Base-by-base conservation (phyloP, 2,329 filamentous ascomycete genomes). In the Colletotrichum australisinense region DNA sequence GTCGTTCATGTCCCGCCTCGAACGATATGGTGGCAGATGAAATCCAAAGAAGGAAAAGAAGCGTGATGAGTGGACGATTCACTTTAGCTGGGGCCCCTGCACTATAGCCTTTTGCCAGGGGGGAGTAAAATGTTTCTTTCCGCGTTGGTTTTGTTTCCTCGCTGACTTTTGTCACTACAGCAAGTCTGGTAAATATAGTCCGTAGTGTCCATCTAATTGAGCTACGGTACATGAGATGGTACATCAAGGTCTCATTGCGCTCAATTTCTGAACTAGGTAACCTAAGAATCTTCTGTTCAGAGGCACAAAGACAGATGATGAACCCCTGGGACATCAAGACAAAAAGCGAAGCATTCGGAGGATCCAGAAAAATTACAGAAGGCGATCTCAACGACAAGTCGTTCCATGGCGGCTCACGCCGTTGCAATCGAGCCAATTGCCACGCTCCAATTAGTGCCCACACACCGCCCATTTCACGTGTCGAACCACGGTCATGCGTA, bases 381-480 rank as follows among this genome's bases (percentile, higher is more conserved):
- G 71, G 71, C 71, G 67, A 73, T 73, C 71, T 71, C 60, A 65
- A 57, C 71, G 35, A 73, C 22, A 66, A 73, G 71, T 73, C 71
- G 67, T 66, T 56, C 71, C 67, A 73, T 63, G 22, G 67, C 71
- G 71, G 71, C 67, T 66, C 67, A 67, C 67, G 62, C 60, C 67
- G 67, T 62, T 24, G 49, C 32, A 42, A 57, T 66, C 52, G 30
- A 55, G 28, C 71, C 71, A 73, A 73, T 73, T 35, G 62, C 12
- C 57, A 56, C n/a, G 16, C 30, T 42, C 56, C 46, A 65, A 71
- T 56, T 24, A n/a, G 62, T 70, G 46, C 62, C 71, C 71, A 73
- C 71, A 70, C 70, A 73, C 71, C 71, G 71, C 71, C 49, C 53
- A 68, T 64, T 73, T 73, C 67, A 73, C 71, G 56, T 73, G 71